A percentile compares a stretch with the other conserved stretches of the same genome.
These are phyloP conservation scores for Trichoderma lentiforme DNA, from an alignment of 2,329 filamentous ascomycete species.

Conservation along the genomic window DNA sequence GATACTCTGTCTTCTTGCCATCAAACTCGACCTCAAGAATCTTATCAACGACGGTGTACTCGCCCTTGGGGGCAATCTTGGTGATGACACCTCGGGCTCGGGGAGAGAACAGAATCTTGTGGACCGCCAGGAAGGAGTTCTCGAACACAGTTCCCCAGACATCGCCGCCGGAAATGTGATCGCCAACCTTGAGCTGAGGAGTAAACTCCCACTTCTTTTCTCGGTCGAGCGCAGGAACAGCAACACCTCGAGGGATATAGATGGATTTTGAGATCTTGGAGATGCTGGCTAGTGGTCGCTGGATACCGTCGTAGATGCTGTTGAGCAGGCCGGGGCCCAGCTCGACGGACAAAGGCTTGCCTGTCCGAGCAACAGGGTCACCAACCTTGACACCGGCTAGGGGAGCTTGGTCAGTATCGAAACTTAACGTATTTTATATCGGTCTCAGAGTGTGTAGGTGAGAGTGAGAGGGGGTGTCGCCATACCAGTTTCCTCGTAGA, in stretches of 20 bases:
- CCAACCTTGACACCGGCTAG: conserved; percentile 93
- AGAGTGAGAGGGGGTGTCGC: conserved; percentile 2
- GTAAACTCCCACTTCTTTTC: conserved; percentile 96
- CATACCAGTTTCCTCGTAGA: conserved; percentile 97
- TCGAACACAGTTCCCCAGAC: conserved; percentile 94
- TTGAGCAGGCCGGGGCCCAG: conserved; percentile 95
- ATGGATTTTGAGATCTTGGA: conserved; percentile 76
- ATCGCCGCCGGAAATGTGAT: conserved; percentile 94
- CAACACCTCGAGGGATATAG: conserved; percentile 94
- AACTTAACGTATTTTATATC: neutral
- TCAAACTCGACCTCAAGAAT: conserved; percentile 96
- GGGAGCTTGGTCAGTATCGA: conserved; percentile 3
- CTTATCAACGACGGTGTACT: conserved; percentile 91
- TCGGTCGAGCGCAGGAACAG: conserved; percentile 82
- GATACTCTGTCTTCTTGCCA: conserved; percentile 87
- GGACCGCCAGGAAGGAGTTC: conserved; percentile 90
- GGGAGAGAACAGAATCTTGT: conserved; percentile 90
- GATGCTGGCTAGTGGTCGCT: conserved; percentile 87
- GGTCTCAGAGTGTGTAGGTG: neutral
- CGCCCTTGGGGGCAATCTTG: conserved; percentile 81
- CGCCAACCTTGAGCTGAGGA: conserved; percentile 86
- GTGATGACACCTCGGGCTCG: conserved; percentile 90
- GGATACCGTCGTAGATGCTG: conserved; percentile 99
- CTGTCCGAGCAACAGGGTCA: conserved; percentile 84
- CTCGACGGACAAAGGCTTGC: conserved; percentile 96